Conservation (phyloP, 176 grass and related monocot genomes). For the Phoenix dactylifera region DNA sequence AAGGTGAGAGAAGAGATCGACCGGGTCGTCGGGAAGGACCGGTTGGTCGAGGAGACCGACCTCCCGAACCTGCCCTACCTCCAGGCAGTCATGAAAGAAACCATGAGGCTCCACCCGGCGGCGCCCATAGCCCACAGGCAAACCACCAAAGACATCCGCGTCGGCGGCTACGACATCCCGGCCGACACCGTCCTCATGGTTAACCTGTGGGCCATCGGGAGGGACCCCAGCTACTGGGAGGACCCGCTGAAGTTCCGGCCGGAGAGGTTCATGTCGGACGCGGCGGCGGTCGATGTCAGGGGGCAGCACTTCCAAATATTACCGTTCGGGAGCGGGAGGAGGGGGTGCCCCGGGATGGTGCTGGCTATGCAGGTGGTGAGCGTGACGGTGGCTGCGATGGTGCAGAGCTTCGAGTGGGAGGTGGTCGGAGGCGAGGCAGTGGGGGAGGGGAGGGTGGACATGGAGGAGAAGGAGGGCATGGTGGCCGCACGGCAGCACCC, state of each 20-base stretch:
- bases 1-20: constrained; percentile 34
- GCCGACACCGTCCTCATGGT: constrained; percentile 30
- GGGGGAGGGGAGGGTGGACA: too few species aligned
- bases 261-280: constrained; percentile 29
- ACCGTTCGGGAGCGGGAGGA: constrained; percentile 58
- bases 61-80: constrained; percentile 36
- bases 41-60: constrained; percentile 36
- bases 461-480: too few species aligned
- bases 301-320: constrained; percentile 56
- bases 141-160: constrained; percentile 27
- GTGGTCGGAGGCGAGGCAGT: too few species aligned
- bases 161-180: constrained; percentile 46
- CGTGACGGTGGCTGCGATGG: not conserved
- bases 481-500: too few species aligned
- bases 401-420: too few species aligned
- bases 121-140: constrained; percentile 32
- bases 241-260: constrained; percentile 35
- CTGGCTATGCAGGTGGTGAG: not conserved
- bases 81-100: constrained; percentile 48
- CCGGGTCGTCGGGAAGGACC: constrained; percentile 19
- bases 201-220: constrained; percentile 50
- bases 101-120: constrained; percentile 31
- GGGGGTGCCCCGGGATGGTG: too few species aligned
- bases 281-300: constrained; percentile 27
- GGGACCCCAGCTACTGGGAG: constrained; percentile 34